These are phyloP conservation scores for Podospora sp. DNA, from an alignment of 495 filamentous ascomycete species.

Conservation along the genomic window DNA sequence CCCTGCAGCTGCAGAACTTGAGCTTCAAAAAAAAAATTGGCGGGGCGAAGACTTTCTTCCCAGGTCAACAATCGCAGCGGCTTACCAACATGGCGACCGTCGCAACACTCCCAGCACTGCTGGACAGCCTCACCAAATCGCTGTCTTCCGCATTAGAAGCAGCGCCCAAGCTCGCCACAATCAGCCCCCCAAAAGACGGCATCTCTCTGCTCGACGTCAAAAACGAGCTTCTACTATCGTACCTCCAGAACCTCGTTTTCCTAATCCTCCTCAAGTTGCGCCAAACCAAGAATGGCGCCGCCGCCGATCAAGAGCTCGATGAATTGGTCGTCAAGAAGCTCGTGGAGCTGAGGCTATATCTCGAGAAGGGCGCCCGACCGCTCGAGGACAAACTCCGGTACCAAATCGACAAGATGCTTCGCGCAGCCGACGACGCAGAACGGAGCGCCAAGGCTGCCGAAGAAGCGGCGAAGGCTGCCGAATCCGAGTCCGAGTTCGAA, in stretches of 20 bases:
- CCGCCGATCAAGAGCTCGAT: conserved; percentile 43
- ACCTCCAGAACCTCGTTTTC: conserved; percentile 92
- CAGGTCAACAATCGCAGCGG: background rate
- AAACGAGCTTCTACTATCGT: conserved; percentile 92
- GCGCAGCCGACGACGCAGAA: conserved; percentile 77
- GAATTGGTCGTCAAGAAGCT: conserved; percentile 73
- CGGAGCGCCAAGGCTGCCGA: conserved; percentile 32
- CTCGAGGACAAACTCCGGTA: conserved; percentile 85
- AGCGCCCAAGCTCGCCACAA: conserved; percentile 58
- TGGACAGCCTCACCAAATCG: conserved; percentile 65
- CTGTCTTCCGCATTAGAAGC: conserved; percentile 62
- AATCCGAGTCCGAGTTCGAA: conserved; percentile 38
- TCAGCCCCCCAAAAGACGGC: conserved; percentile 72
- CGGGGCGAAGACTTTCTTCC: conserved; percentile 20
- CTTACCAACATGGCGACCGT: conserved; percentile 49
- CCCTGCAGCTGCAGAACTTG: background rate
- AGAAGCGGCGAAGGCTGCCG: conserved; percentile 33
- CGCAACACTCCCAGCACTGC: conserved; percentile 56
- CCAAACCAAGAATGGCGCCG: conserved; percentile 46
- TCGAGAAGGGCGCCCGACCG: conserved; percentile 87
- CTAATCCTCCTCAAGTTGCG: conserved; percentile 81
- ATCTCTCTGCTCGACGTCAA: conserved; percentile 94
- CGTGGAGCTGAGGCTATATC: conserved; percentile 79
- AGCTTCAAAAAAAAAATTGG: conserved; percentile 21
- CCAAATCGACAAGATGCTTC: conserved; percentile 87